Conservation (phyloP, 352 stramenopile genomes). For the Phytophthora foliorum region DNA sequence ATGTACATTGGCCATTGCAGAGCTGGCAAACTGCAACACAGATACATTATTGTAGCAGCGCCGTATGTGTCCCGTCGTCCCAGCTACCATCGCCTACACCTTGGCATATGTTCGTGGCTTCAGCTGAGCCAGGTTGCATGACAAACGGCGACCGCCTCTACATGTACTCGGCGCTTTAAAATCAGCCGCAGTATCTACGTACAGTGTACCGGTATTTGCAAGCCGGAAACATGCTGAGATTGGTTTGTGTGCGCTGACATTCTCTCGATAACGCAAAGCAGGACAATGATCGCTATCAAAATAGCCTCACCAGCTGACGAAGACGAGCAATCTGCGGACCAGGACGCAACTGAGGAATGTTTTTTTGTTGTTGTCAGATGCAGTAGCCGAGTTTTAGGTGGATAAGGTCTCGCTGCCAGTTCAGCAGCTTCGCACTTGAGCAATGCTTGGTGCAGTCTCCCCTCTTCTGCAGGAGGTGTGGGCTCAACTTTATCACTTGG, state of each 20-base stretch:
- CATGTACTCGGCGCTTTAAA: background rate
- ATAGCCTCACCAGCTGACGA: constrained; percentile 5
- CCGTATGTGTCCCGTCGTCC: too few relatives aligned
- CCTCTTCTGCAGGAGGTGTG: constrained; percentile 9
- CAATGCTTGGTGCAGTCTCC: constrained; percentile 16
- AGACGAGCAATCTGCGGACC: constrained; percentile 3
- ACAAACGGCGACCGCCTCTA: background rate
- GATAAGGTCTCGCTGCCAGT: too few relatives aligned
- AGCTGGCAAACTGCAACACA: background rate
- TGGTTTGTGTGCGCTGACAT: background rate
- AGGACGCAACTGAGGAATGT: background rate
- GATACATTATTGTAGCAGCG: too few relatives aligned
- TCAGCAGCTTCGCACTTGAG: background rate
- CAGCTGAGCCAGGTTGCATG: background rate
- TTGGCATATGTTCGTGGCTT: background rate
- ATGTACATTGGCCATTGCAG: background rate
- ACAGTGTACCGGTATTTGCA: background rate
- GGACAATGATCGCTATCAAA: background rate
- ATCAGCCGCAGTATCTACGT: background rate
- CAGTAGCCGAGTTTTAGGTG: too few relatives aligned
- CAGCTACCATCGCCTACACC: background rate
- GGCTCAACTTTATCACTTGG: background rate
- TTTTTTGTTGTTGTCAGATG: too few relatives aligned
- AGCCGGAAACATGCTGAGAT: background rate
- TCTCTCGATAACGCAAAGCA: background rate